Conservation (phyloP, 2,329 filamentous ascomycete species). For the Cyphellophora europaea region DNA sequence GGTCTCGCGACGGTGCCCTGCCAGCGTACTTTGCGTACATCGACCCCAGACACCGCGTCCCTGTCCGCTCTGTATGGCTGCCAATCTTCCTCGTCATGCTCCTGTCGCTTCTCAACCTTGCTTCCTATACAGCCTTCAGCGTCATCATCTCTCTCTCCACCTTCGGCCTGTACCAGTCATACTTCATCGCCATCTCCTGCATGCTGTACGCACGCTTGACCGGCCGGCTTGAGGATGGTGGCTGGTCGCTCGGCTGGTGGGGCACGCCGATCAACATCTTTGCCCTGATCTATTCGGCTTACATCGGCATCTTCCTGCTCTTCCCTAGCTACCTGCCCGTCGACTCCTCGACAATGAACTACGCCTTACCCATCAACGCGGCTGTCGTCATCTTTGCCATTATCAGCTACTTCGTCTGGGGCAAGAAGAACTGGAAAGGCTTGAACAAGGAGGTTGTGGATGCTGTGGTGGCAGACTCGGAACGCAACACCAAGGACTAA, state of each 20-base stretch:
- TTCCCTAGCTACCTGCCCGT: slow-evolving; percentile 27
- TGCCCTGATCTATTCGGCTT: slow-evolving; percentile 24
- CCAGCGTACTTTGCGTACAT: slow-evolving; percentile 30
- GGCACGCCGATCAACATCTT: slow-evolving; percentile 26
- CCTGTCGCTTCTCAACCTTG: slow-evolving; percentile 31
- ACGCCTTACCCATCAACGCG: slow-evolving; percentile 25
- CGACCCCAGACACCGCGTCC: slow-evolving; percentile 25
- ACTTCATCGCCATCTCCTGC: slow-evolving; percentile 17
- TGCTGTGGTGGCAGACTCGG: slow-evolving; percentile 10
- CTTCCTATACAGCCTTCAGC: slow-evolving; percentile 26
- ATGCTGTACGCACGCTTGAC: slow-evolving; percentile 18
- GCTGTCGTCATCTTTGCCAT: slow-evolving; percentile 14
- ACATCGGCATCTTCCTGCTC: slow-evolving; percentile 23
- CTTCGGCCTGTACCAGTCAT: slow-evolving; percentile 28
- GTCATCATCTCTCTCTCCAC: slow-evolving; percentile 30
- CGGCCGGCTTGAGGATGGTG: slow-evolving; percentile 3
- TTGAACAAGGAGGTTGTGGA: slow-evolving; percentile 12
- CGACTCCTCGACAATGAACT: slow-evolving; percentile 28
- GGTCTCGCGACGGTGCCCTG: slow-evolving; percentile 39
- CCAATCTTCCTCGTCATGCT: slow-evolving; percentile 25
- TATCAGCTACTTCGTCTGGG: slow-evolving; percentile 13
- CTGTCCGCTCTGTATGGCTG: slow-evolving; percentile 29
- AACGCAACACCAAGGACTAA: slow-evolving; percentile 12
- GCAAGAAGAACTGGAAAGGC: slow-evolving; percentile 12
- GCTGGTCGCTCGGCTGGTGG: slow-evolving; percentile 16